Base-by-base conservation (phyloP, 345 rosid genomes). In the Aquilaria malaccensis region DNA sequence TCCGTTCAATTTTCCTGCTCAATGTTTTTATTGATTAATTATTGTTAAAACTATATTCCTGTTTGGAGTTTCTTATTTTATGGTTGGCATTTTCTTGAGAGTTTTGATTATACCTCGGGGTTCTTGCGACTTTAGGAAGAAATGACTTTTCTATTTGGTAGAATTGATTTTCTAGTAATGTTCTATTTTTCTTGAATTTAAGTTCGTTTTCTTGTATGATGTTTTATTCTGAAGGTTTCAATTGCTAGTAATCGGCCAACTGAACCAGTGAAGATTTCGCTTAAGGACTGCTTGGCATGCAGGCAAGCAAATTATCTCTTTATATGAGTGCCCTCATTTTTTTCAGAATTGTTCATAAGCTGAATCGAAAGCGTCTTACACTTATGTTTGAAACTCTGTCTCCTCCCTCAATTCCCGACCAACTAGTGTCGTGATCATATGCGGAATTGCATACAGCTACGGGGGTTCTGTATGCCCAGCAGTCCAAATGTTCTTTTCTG, bases 241-340 rank as follows among this genome's bases (percentile, higher is more conserved):
- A 64, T 70, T 68, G 65, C 71, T 33, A 80, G 55, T 45, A 80
- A 77, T 58, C 65, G 61, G 67, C 70, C 77, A 71, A 51, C 68
- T 0, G 95, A 88, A 63, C 90, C 95, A 0, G 97, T 94, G 14
- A 86, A 85, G 75, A 94, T 90, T 31, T 94, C 99, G 22, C 96
- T 94, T 30, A 94, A 90, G 80, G 99, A 90, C 63, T 94, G 99
- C 72, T 81, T 94, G 71, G 96, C 99, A 45, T 94, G 99, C 85
- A 92, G 97, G 97, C 89, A 32, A 43, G 43, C 7, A 37, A 5
- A 29, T 55, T 31, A 14, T 33, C 22, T 22, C 59, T 52, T 29
- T 65, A 10, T 45, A 4, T 58, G 13, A 14, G 4, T n/a, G 43
- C n/a, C 22, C 50, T 62, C 50, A 50, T n/a, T 62, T 49, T 22